Conservation (phyloP, 306 rosid species). For the Spatholobus suberectus region DNA sequence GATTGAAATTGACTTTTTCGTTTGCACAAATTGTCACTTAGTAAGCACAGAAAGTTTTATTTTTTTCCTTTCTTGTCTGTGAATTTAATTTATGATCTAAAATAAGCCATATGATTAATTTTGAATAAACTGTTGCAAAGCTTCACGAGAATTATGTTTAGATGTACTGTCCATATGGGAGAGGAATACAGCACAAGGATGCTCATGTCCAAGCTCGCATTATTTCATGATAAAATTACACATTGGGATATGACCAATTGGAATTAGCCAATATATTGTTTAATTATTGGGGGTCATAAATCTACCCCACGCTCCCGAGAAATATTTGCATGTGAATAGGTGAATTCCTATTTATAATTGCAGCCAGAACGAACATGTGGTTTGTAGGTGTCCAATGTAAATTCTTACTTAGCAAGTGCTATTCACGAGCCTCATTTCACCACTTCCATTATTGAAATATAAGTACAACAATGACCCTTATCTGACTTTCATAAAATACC, state of each 20-base stretch:
- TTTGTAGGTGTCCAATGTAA: constrained; percentile 36
- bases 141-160: constrained; percentile 35
- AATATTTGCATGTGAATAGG: constrained; percentile 56
- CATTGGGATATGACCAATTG: constrained; percentile 36
- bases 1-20: constrained; percentile 33
- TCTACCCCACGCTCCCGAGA: constrained; percentile 43
- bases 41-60: background rate
- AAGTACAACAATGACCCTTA: constrained; percentile 37
- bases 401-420: constrained; percentile 29
- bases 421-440: constrained; percentile 39
- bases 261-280: constrained; percentile 38
- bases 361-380: constrained; percentile 48
- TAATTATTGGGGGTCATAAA: constrained; percentile 48
- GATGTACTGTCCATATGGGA: constrained; percentile 32
- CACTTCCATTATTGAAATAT: constrained; percentile 43
- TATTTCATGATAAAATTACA: constrained; percentile 27
- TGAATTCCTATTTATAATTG: constrained; percentile 40
- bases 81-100: background rate
- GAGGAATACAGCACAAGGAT: constrained; percentile 37
- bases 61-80: constrained; percentile 1
- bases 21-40: constrained; percentile 30
- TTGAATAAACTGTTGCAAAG: background rate
- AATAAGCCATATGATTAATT: background rate
- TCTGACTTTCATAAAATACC: constrained; percentile 41
- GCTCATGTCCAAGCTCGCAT: constrained; percentile 41